Evolutionary conservation across 2,329 filamentous ascomycete species (phyloP), one percentile per base, ranked within the genome.

Genomic region (Incumbomyces lentus): DNA sequence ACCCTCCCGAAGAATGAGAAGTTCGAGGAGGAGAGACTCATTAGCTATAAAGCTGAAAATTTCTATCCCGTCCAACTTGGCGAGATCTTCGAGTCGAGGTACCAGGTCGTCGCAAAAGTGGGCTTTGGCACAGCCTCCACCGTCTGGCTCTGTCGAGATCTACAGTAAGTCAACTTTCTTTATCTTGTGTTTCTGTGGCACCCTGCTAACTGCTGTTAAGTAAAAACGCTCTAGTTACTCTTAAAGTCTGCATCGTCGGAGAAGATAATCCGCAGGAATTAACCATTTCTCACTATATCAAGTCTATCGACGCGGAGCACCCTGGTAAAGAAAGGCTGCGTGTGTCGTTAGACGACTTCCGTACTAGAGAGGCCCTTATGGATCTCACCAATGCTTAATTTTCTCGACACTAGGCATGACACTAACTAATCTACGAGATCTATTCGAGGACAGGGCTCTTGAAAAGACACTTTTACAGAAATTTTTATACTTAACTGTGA

Each of bases 91-190:
- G 52, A 58, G 1, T 45, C 56, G 11, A 49, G 56, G 3, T 72
- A 61, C 41, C 62, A 71, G 53, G 45, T 60, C 0, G 46, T 69
- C 0, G 56, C 61, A 1, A 71, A 71, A 47, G 52, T 71, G 4
- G 68, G 68, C 11, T 70, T 55, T 52, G 67, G 68, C 16, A 53
- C 55, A 8, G 61, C 57, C 5, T 71, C 65, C 6, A 71, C 67
- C 0, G 64, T 68, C 14, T 71, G 67, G 67, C 59, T 71, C 12
- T 65, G 65, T 3, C 59, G 58, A 22, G 62, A 69, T 26, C 22
- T 26, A 26, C 22, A 26, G 22, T 26, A 26, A 26, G 22, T 26
- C 22, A 26, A 26, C 22, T 5, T 48, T 33, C 39, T 16, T 17
- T 34, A 44, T 22, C 32, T 35, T 6, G 37, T 53, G n/a, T 8